Evolutionary conservation across 2,329 filamentous ascomycete species (phyloP), one percentile per base, ranked within the genome.

Genomic region (Xylariomycetidae sp.): DNA sequence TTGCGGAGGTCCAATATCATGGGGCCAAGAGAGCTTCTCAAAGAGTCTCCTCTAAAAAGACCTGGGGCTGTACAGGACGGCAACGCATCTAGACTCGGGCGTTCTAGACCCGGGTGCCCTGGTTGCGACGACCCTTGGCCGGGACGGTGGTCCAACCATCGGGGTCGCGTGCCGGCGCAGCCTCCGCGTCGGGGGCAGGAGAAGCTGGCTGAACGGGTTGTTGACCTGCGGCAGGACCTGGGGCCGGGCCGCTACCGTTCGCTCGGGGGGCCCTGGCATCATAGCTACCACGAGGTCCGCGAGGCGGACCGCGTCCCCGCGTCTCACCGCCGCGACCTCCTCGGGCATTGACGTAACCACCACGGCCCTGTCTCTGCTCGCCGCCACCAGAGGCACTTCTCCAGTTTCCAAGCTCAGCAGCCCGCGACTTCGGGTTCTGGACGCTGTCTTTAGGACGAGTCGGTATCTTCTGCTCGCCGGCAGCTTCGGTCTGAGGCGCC

Each of bases 121-220:
- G 35, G 20, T 34, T 38, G 29, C 64, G 43, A 54, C 72, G 49
- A 29, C 54, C 54, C 49, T 67, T 67, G 36, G 50, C 38, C 7
- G 58, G 42, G 34, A 78, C 77, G 17, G 73, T 81, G 42, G 74
- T 78, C 77, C 77, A 82, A 45, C 77, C 77, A 53, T 81, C 76
- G 23, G 76, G 75, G 29, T 75, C 71, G 31, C 64, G 56, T 24
- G 63, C 57, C 31, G 63, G 59, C 22, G 61, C 57, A 20, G 52
- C 48, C 32, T 64, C 51, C 9, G 38, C 44, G 20, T 53, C 48
- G 16, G 47, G 20, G n/a, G 46, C 39, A 22, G 53, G 40, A 8
- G 53, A 42, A 3, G 47, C 24, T 19, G 45, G 29, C 27, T 46
- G 37, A 50, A 59, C n/a, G 13, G 43, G 25, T 19, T 44, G 43